These are phyloP conservation scores for Penicillium olsonii DNA, from an alignment of 2,329 filamentous ascomycete species.

Conservation along the genomic window DNA sequence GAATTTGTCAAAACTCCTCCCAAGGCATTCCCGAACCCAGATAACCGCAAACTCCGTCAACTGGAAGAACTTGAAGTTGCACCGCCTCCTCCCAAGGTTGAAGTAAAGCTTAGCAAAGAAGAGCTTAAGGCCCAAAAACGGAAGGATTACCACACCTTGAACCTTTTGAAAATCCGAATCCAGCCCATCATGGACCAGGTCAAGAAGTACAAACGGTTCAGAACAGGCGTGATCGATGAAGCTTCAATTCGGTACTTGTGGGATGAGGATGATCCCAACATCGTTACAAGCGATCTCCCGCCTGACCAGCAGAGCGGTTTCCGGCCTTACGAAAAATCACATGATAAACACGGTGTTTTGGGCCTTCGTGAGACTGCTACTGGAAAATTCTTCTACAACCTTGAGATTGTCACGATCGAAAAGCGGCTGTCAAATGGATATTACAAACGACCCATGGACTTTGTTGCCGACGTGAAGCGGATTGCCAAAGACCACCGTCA, in stretches of 20 bases:
- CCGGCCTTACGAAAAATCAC: constrained; percentile 76
- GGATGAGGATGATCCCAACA: constrained; percentile 74
- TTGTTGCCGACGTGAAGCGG: constrained; percentile 80
- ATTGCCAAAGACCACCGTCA: constrained; percentile 82
- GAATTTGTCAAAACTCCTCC: constrained; percentile 78
- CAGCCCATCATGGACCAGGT: constrained; percentile 98
- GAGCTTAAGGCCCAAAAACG: constrained; percentile 79
- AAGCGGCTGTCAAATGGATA: constrained; percentile 96
- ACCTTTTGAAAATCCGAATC: constrained; percentile 82
- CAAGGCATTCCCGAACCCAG: constrained; percentile 80
- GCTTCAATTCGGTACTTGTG: constrained; percentile 76
- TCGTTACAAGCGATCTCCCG: constrained; percentile 61
- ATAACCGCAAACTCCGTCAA: constrained; percentile 81
- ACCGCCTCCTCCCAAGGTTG: constrained; percentile 65
- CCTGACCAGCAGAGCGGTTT: constrained; percentile 59
- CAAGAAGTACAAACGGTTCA: constrained; percentile 89
- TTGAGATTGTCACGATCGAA: constrained; percentile 90
- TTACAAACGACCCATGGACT: constrained; percentile 88
- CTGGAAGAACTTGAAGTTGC: constrained; percentile 76
- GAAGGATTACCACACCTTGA: constrained; percentile 79
- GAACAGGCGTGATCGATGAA: constrained; percentile 75
- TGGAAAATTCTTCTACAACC: constrained; percentile 89
- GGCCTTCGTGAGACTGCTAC: constrained; percentile 75
- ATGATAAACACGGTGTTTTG: constrained; percentile 74
- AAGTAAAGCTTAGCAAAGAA: constrained; percentile 67